Evolutionary conservation across 2,329 filamentous ascomycete species (phyloP), one percentile per base, ranked within the genome.

Genomic region (Rutstroemia sp.): DNA sequence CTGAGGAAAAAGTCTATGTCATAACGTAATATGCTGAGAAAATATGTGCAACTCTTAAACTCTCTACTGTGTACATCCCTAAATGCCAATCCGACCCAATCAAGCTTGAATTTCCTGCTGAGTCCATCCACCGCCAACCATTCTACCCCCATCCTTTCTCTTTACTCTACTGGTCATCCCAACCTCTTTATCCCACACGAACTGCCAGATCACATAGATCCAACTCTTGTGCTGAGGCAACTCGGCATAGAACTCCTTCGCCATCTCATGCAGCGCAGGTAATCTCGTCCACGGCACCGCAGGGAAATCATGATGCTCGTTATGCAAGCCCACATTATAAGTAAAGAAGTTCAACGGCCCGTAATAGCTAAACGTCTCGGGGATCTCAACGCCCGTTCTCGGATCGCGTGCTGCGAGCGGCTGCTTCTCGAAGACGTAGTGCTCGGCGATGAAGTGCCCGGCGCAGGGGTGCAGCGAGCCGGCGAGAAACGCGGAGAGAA

Each of bases 291-390:
- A 99, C 0, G 94, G 92, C 48, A 99, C 83, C 48, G 94, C 94
- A 10, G 94, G 94, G 75, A 99, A 99, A 73, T 99, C 94, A 72
- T 99, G 94, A 73, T 99, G 94, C 77, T 99, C 94, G 71, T 99
- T 99, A 77, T 99, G 94, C 68, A 96, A 76, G 53, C 94, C 94
- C 47, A 99, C 94, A 66, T 99, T 99, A 78, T 97, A 99, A 0
- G 92, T 96, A 50, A 99, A 74, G 66, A 91, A 74, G 75, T 99
- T 99, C 62, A 97, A 80, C 0, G 88, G 83, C 0, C 94, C 94
- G 70, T 99, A 99, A 80, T 99, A 99, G 48, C 87, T 92, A 75
- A 90, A 99, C 1, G 94, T 99, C 78, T 99, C 94, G 2, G 94
- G 92, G 4, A 95, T 80, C 16, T 85, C 79, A 0, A 62, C 60